Evolutionary conservation across 2,329 filamentous ascomycete genomes (phyloP).

Genomic region (Pseudocercospora pini-densiflorae): DNA sequence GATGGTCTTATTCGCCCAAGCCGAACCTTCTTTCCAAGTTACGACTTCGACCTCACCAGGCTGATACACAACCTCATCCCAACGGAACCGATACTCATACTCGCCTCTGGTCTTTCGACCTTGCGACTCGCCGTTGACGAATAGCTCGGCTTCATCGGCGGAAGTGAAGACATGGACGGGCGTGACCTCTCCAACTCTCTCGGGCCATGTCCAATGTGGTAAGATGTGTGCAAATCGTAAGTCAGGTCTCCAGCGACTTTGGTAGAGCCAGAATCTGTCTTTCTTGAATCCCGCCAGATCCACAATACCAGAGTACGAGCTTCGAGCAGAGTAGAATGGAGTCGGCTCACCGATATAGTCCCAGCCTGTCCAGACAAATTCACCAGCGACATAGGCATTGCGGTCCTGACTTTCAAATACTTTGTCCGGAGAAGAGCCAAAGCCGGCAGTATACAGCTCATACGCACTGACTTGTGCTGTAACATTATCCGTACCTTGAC

Average conservation of each 20-base stretch:
- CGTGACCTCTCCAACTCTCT: slow-evolving; percentile 52
- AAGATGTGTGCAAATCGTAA: slow-evolving; percentile 57
- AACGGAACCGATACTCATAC: slow-evolving; percentile 56
- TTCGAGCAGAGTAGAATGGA: slow-evolving; percentile 54
- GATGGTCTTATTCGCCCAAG: slow-evolving; percentile 52
- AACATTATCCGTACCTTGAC: slow-evolving; percentile 46
- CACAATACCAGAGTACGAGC: slow-evolving; percentile 62
- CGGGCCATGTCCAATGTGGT: slow-evolving; percentile 62
- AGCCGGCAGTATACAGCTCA: slow-evolving; percentile 56
- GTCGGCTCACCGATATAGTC: slow-evolving; percentile 59
- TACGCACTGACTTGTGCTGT: slow-evolving; percentile 53
- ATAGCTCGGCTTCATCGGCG: slow-evolving; percentile 60
- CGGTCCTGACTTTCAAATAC: slow-evolving; percentile 57
- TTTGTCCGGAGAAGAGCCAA: slow-evolving; percentile 58
- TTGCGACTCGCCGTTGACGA: slow-evolving; percentile 55
- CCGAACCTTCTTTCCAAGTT: slow-evolving; percentile 52
- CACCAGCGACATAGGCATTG: slow-evolving; percentile 57
- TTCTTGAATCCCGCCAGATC: slow-evolving; percentile 63
- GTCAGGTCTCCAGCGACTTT: slow-evolving; percentile 58
- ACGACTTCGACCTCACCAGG: slow-evolving; percentile 55
- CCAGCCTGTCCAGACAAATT: slow-evolving; percentile 59
- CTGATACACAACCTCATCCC: slow-evolving; percentile 57
- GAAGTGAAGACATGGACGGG: slow-evolving; percentile 60
- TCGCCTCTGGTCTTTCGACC: slow-evolving; percentile 46
- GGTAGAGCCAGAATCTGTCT: slow-evolving; percentile 61